Conservation (phyloP, 495 filamentous ascomycete species). For the Neurospora sp. region DNA sequence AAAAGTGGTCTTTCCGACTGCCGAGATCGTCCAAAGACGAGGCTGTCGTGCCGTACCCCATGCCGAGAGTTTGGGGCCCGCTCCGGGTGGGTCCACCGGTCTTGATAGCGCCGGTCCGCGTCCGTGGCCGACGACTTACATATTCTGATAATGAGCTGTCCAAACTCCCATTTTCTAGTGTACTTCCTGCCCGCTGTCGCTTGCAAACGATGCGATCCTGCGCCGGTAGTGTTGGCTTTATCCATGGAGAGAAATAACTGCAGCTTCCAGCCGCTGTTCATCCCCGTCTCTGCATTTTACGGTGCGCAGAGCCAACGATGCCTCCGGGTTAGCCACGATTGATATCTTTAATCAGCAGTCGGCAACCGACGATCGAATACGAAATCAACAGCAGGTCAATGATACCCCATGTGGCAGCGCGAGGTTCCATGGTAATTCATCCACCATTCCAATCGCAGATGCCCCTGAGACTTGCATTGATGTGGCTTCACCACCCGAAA, state of each 20-base stretch:
- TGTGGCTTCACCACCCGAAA: not conserved
- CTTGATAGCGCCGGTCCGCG: not conserved
- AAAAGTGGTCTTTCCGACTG: not conserved
- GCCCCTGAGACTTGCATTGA: not conserved
- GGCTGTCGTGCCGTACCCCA: not conserved
- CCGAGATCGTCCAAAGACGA: not conserved
- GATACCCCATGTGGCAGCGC: not conserved
- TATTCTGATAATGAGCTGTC: too few species aligned
- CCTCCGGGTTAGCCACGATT: not conserved
- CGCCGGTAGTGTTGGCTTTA: too few species aligned
- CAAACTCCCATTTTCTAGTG: too few species aligned
- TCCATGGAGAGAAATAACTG: too few species aligned
- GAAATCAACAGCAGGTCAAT: not conserved
- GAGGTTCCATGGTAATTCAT: not conserved
- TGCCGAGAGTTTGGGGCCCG: not conserved
- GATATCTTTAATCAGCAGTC: not conserved
- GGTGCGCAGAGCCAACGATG: not conserved
- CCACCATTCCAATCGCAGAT: not conserved
- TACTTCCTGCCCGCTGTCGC: too few species aligned
- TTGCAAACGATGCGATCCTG: too few species aligned
- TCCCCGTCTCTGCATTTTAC: not conserved
- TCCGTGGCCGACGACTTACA: not conserved
- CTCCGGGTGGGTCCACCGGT: not conserved
- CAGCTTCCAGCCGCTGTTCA: too few species aligned
- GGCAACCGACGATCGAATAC: not conserved